phyloP scores from a whole-genome alignment of 352 stramenopile species.

The Phytopythium montanum region DNA sequence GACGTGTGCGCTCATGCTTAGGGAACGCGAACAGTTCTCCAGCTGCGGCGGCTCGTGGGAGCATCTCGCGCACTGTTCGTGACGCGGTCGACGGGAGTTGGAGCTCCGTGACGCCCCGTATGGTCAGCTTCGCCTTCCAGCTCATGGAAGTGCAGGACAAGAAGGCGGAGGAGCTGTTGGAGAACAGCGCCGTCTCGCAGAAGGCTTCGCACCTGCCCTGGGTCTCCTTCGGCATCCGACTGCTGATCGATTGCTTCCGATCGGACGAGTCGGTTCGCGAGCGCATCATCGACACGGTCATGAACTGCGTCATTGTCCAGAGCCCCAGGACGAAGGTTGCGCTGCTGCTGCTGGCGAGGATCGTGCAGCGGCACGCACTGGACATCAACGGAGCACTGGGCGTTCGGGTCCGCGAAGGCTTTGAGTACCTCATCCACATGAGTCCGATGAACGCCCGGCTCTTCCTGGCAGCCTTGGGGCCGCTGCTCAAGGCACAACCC shows the following conservation, averaged over 20 bases:
- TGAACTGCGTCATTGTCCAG: conserved; percentile 46
- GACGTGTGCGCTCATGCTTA: not conserved
- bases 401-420: conserved; percentile 34
- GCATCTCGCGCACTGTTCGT: conserved; percentile 23
- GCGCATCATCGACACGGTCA: conserved; percentile 33
- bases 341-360: conserved; percentile 29
- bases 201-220: conserved; percentile 13
- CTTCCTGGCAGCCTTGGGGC: conserved; percentile 31
- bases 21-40: not conserved
- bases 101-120: conserved; percentile 26
- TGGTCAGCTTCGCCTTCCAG: conserved; percentile 30
- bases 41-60: conserved; percentile 7
- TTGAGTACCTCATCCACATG: conserved; percentile 53
- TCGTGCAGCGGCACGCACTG: conserved; percentile 35
- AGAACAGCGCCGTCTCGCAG: not conserved
- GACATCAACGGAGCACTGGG: conserved; percentile 32
- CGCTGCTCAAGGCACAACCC: conserved; percentile 32
- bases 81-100: conserved; percentile 29
- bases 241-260: conserved; percentile 47
- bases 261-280: conserved; percentile 26
- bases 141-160: conserved; percentile 23
- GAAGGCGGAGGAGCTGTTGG: conserved; percentile 13
- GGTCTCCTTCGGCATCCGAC: conserved; percentile 36
- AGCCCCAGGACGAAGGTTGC: conserved; percentile 19
- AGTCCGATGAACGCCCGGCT: conserved; percentile 17